Conservation (phyloP, 2,329 filamentous ascomycete genomes). For the Penicillium expansum region DNA sequence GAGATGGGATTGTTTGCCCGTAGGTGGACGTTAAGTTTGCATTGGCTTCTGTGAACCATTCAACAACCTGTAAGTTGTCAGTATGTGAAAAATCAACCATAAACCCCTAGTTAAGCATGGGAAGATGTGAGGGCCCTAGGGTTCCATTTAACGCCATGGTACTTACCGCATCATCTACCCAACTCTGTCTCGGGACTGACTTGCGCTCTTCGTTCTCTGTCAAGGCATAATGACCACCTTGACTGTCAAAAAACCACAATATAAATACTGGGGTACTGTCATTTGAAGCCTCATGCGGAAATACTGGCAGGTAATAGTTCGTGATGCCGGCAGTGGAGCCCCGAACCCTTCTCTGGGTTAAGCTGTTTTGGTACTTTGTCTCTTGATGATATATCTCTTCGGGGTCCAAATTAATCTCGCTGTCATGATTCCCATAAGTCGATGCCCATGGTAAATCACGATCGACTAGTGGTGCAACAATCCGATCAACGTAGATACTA, state of each 20-base stretch:
- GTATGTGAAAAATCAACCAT: neutral
- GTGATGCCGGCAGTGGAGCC: conserved; percentile 44
- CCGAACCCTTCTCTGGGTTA: conserved; percentile 47
- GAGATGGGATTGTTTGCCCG: conserved; percentile 44
- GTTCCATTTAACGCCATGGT: no score
- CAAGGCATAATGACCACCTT: conserved; percentile 56
- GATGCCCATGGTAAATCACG: conserved; percentile 61
- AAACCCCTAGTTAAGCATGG: neutral
- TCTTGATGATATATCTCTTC: conserved; percentile 43
- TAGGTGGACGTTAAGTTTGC: conserved; percentile 29
- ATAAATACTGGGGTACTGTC: conserved; percentile 45
- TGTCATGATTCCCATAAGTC: conserved; percentile 71
- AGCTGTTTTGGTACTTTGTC: conserved; percentile 33
- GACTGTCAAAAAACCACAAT: conserved; percentile 71
- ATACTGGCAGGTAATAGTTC: conserved; percentile 57
- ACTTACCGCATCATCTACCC: conserved; percentile 43
- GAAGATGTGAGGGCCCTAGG: neutral
- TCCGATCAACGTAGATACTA: conserved; percentile 57
- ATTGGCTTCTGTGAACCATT: conserved; percentile 47
- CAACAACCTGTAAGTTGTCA: conserved; percentile 26
- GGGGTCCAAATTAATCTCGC: conserved; percentile 57
- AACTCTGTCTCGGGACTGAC: conserved; percentile 39
- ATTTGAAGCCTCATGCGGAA: conserved; percentile 42
- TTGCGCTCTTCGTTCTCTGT: conserved; percentile 28
- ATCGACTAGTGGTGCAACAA: conserved; percentile 58